These are phyloP conservation scores for Nadsonia starkeyi-henricii DNA, from an alignment of 1,139 yeast genomes.

Conservation along the genomic window DNA sequence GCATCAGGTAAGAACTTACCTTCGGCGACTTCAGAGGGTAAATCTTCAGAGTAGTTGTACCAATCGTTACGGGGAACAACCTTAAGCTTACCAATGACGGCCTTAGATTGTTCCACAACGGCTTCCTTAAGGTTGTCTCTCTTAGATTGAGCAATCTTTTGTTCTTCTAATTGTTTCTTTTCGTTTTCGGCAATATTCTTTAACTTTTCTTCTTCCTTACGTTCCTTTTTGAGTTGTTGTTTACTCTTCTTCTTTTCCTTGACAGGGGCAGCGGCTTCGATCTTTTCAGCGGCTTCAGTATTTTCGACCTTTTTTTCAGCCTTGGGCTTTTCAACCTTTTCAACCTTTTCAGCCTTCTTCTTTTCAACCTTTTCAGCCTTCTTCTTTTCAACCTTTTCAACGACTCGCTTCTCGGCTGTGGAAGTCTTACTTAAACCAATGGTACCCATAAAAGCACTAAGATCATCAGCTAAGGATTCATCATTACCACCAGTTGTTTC, in stretches of 20 bases:
- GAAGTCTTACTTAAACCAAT: slow-evolving; percentile 45
- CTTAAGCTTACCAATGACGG: slow-evolving; percentile 8
- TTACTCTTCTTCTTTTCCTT: slow-evolving; percentile 17
- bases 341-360: slow-evolving; percentile 12
- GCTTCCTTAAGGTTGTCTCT: slow-evolving; percentile 10
- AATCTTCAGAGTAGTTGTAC: slow-evolving; percentile 44
- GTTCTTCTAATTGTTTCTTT: slow-evolving; percentile 4
- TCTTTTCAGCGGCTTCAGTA: slow-evolving; percentile 14
- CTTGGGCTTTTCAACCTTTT: slow-evolving; percentile 12
- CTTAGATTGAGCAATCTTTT: slow-evolving; percentile 11
- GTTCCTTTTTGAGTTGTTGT: slow-evolving; percentile 11
- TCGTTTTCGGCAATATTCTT: slow-evolving; percentile 6
- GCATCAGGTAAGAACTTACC: slow-evolving; percentile 28
- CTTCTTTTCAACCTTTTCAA: slow-evolving; percentile 9
- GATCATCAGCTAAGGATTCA: slow-evolving; percentile 29
- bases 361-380: slow-evolving; percentile 12
- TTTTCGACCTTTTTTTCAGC: slow-evolving; percentile 17
- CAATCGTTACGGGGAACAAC: slow-evolving; percentile 48
- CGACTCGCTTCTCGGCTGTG: slow-evolving; percentile 17
- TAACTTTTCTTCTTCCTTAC: slow-evolving; percentile 12
- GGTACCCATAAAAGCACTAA: slow-evolving; percentile 50
- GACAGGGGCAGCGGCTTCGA: slow-evolving; percentile 4
- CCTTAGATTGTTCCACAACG: slow-evolving; percentile 8
- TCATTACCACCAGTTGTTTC: slow-evolving; percentile 12
- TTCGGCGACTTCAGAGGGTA: slow-evolving; percentile 23